Base-by-base conservation (phyloP, 2,329 filamentous ascomycete genomes). In the Calcarisporium arbuscula region DNA sequence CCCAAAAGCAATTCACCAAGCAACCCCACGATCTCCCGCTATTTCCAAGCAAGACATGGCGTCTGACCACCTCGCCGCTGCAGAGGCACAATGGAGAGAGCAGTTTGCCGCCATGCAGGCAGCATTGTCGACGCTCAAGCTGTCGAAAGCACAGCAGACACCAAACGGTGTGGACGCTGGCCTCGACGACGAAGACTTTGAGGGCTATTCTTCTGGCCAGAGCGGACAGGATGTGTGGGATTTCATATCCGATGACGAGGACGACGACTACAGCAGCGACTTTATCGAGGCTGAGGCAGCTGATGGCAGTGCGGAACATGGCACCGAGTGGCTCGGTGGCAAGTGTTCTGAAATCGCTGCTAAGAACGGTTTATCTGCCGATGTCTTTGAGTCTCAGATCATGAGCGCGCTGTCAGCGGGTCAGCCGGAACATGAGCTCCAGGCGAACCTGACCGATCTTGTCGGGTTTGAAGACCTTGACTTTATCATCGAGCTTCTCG, bases 401-500 rank as follows among this genome's bases (percentile, higher is more conserved):
- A 62, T 79, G 25, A 82, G 85, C 5, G 70, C 90, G 4, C 60
- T 98, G 22, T 72, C 72, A 7, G 85, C 86, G 5, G 62, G 65
- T n/a, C 63, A 58, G 28, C 70, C 75, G 20, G 84, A 95, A 38
- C 85, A 94, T 38, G 87, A 94, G 58, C 66, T 96, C n/a, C 90
- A 96, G 57, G 89, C 88, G 53, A 79, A 82, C 26, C 70, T 98
- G 22, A 87, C 85, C 0, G 92, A 98, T 49, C 76, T 95, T 28
- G 70, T 98, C 40, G 92, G 94, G 0, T 96, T 90, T 50, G 88
- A 92, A 48, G 87, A 96, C 52, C 68, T 98, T 14, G 90, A 98
- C 45, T 80, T 98, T 49, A 82, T 96, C 34, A 89, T 89, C 42
- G 86, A 95, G 43, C 66, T 96, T n/a, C 82, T 96, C 34, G 73